Conservation (phyloP, 352 stramenopile species). For the Saprolegnia parasitica region DNA sequence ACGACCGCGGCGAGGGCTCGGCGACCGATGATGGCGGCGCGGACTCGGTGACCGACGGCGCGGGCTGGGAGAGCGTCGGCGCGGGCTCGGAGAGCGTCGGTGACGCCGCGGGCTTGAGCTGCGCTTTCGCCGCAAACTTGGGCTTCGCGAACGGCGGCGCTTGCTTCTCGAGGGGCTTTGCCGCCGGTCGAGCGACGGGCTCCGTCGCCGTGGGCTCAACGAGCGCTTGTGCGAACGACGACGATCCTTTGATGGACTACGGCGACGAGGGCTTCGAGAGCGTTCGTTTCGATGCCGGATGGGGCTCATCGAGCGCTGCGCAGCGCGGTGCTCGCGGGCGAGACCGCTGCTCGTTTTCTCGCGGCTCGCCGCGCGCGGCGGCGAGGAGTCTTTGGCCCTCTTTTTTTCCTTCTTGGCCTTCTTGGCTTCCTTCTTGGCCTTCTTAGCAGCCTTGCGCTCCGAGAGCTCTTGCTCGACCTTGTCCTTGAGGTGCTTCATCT, state of each 20-base stretch:
- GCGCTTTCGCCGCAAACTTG: neutral
- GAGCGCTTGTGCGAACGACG: neutral
- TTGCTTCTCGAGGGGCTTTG: too few species aligned
- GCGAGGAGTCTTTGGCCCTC: slow-evolving; percentile 28
- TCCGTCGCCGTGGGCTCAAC: neutral
- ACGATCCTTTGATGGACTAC: neutral
- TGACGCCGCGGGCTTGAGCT: neutral
- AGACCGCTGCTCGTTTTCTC: slow-evolving; percentile 30
- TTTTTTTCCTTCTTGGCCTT: slow-evolving; percentile 41
- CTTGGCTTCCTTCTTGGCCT: slow-evolving; percentile 48
- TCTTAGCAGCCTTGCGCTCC: slow-evolving; percentile 73
- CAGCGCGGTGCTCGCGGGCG: slow-evolving; percentile 1
- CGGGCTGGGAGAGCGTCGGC: neutral
- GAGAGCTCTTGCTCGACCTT: slow-evolving; percentile 71
- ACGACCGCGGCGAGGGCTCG: neutral
- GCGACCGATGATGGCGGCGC: neutral
- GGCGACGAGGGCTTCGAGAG: slow-evolving; percentile 4
- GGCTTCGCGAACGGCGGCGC: too few species aligned
- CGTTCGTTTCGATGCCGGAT: slow-evolving; percentile 2
- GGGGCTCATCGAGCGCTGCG: neutral
- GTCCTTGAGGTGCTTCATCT: slow-evolving; percentile 85
- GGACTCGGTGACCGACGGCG: neutral
- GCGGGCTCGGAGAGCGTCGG: neutral
- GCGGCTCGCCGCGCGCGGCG: slow-evolving; percentile 24
- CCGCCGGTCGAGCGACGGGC: neutral